Evolutionary conservation across 202 grass and related monocot genomes (phyloP), one percentile per base, ranked within the genome.

Genomic region (Setaria viridis): DNA sequence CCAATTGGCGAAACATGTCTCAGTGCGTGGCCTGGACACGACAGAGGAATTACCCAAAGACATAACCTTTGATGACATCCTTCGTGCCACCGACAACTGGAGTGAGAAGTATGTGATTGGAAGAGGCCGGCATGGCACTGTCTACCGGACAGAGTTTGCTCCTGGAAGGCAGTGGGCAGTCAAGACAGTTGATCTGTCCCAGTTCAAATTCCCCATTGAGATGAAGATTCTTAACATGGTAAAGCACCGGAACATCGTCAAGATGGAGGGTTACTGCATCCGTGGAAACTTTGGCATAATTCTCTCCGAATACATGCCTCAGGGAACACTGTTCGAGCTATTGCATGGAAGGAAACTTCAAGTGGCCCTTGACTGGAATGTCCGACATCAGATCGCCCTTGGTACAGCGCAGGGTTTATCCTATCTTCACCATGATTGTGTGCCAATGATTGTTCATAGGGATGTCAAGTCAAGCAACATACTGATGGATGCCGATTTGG

Each of bases 401-500:
- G 75, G 89, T 15, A 39, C 77, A 7, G 91, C 91, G 0, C 79
- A 94, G 48, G 91, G 85, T 42, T 80, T 94, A 39, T 90, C 88
- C 7, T 94, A 94, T 59, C 85, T 93, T 21, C 91, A 93, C 79
- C 91, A 93, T 66, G 91, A 93, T 29, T 93, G 88, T 48, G 75
- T 88, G 20, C 91, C 91, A 4, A 87, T 83, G 82, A 84, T 93
- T 43, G 51, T 93, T 53, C 91, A 93, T 51, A 83, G 91, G 53
- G 91, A 93, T 86, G 83, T 93, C 33, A 93, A 93, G n/a, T 93
- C 91, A 49, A 88, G 74, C 80, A 93, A 93, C 84, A 76, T 93
- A 72, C 77, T 93, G 9, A 87, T 94, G 88, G 89, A 94, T 2
- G 49, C 63, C 0, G 77, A 94, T 21, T 74, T 94, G 41, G 92